Conservation (phyloP, 257 asterid genomes). For the Solanum piurae region DNA sequence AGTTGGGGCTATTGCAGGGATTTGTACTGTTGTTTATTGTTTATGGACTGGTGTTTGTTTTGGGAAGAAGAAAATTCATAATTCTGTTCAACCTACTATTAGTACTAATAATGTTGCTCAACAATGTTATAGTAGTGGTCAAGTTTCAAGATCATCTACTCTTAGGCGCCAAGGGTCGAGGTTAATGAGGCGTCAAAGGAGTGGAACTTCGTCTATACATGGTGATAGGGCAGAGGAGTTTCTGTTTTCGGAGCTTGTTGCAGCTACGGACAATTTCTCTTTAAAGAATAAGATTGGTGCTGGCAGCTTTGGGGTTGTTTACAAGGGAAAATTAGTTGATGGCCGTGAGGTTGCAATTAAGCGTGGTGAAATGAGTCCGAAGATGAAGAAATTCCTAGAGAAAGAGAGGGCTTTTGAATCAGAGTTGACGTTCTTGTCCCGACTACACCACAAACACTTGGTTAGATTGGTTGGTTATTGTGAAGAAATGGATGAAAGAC, state of each 20-base stretch:
- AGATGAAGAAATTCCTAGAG: not conserved
- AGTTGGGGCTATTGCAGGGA: not conserved
- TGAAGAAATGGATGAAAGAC: not conserved
- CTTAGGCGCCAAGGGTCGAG: not conserved
- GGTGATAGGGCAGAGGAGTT: not conserved
- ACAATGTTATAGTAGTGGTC: not conserved
- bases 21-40: not conserved
- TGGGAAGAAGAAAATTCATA: conserved; percentile 3
- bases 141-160: not conserved
- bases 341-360: conserved; percentile 1
- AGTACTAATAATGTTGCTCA: not conserved
- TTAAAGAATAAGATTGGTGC: not conserved
- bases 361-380: not conserved
- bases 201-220: not conserved
- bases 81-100: not conserved
- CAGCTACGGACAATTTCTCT: not conserved
- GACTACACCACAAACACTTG: not conserved
- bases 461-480: not conserved
- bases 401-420: not conserved
- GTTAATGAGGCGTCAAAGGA: not conserved
- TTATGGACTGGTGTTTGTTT: conserved; percentile 1
- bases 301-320: conserved; percentile 1
- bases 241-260: not conserved
- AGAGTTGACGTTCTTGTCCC: not conserved
- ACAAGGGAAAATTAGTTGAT: not conserved